phyloP scores from a whole-genome alignment of 1,284 basidiomycete genomes.

The Waitea zeae region DNA sequence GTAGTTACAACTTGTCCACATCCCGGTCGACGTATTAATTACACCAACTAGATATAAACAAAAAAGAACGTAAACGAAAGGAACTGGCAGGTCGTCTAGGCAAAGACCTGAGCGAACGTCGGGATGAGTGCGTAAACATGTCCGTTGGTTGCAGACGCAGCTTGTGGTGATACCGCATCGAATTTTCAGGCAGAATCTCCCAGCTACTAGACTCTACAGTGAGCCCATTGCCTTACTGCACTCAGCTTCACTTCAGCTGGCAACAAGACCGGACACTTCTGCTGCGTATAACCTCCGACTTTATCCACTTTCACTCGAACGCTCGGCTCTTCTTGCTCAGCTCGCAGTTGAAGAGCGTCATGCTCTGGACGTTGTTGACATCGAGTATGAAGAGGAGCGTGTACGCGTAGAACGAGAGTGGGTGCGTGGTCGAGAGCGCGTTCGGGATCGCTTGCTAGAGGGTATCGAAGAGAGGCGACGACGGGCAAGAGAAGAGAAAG shows the following conservation, averaged over 20 bases:
- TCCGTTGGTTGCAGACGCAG: constrained; percentile 7
- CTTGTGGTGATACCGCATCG: constrained; percentile 13
- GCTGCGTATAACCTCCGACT: constrained; percentile 50
- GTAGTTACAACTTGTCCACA: constrained; percentile 3
- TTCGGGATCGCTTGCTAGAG: constrained; percentile 59
- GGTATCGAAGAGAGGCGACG: constrained; percentile 64
- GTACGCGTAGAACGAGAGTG: constrained; percentile 65
- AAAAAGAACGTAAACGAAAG: constrained; percentile 44
- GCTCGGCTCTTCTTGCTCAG: constrained; percentile 51
- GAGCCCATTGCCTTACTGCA: constrained; percentile 40
- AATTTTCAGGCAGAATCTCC: no score
- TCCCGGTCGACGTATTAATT: constrained; percentile 7
- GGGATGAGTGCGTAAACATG: constrained; percentile 47
- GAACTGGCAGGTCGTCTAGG: constrained; percentile 49
- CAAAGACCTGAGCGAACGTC: constrained; percentile 51
- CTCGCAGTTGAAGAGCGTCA: constrained; percentile 46
- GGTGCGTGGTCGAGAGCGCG: constrained; percentile 47
- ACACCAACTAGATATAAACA: constrained; percentile 29
- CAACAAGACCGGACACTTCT: constrained; percentile 44
- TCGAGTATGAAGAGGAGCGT: constrained; percentile 60
- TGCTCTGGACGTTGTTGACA: constrained; percentile 38
- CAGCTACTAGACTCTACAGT: constrained; percentile 28
- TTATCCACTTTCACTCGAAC: constrained; percentile 54
- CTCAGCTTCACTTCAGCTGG: constrained; percentile 34
- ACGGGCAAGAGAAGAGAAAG: constrained; percentile 65